These are phyloP conservation scores for Apiotrichum siamense DNA, from an alignment of 1,284 basidiomycete species.

Conservation along the genomic window DNA sequence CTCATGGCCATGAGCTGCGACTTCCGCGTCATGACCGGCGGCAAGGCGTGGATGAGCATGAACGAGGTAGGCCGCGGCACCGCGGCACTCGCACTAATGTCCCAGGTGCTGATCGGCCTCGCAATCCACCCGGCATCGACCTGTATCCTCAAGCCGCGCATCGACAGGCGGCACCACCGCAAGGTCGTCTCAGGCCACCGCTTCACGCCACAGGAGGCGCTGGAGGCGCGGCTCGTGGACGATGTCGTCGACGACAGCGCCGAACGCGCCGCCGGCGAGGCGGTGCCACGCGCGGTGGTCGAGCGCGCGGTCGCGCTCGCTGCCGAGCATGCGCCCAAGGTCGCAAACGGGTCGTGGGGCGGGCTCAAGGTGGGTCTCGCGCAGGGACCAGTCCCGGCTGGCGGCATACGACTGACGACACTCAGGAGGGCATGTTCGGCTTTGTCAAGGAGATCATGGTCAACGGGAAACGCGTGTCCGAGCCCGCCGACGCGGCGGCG, in stretches of 20 bases:
- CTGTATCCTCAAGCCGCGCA: constrained; percentile 52
- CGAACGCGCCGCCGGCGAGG: background rate
- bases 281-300: constrained; percentile 53
- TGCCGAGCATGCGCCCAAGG: constrained; percentile 42
- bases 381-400: background rate
- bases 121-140: constrained; percentile 48
- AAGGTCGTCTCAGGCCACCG: constrained; percentile 74
- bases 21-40: constrained; percentile 81
- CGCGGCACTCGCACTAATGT: background rate
- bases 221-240: constrained; percentile 57
- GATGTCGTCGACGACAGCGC: constrained; percentile 39
- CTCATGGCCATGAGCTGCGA: constrained; percentile 76
- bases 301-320: constrained; percentile 47
- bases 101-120: constrained; percentile 59
- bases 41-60: constrained; percentile 80
- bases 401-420: background rate
- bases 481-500: background rate
- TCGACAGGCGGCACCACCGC: constrained; percentile 49
- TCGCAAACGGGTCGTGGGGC: constrained; percentile 51
- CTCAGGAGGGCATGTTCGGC: background rate
- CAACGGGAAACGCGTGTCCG: background rate
- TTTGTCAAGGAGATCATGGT: background rate
- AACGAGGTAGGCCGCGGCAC: constrained; percentile 76
- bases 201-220: constrained; percentile 69
- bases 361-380: constrained; percentile 50